Base-by-base conservation (phyloP, 805 yeast species). In the Ogataea neopini region DNA sequence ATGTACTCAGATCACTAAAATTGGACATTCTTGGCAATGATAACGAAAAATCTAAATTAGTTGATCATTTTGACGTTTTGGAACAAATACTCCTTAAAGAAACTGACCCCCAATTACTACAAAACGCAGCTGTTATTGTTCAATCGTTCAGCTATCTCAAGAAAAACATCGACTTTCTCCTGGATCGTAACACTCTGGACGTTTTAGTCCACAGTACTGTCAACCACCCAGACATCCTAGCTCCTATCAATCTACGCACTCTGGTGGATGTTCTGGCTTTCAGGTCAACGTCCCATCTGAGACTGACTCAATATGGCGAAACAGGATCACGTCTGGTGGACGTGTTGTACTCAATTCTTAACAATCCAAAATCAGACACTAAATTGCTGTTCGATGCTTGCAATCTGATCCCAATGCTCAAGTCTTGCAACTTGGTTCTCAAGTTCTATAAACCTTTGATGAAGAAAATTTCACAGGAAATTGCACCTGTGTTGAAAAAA, bases 11-110 rank as follows among this genome's bases (percentile, higher is more conserved):
- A n/a, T 11, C 44, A 3, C 18, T 62, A 15, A 60, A 58, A 33
- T 26, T 51, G 9, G 50, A 53, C 9, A 53, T 60, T 13, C 38
- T 65, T 42, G 69, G 69, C 11, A 65, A 65, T 40, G 69, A 64
- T 50, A 58, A 57, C 44, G 60, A 57, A 38, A 65, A 64, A 39
- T 40, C 41, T 13, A 51, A 47, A 25, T 32, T 62, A 26, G 43
- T 48, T 9, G 36, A 28, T 7, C 43, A 52, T 19, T 51, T 61
- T 23, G 39, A 43, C 7, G 43, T 50, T 13, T 40, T 58, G 18
- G 33, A 52, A 10, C 22, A 44, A 1, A 43, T 55, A 10, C 40
- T 64, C 14, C 41, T 44, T 6, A 15, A 36, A 3, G 55, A 56
- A 13, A 29, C 52, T 1, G 49, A 61, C 26, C 45, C 52, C n/a